Conservation (phyloP, 495 filamentous ascomycete species). For the Penicillium verhagenii region DNA sequence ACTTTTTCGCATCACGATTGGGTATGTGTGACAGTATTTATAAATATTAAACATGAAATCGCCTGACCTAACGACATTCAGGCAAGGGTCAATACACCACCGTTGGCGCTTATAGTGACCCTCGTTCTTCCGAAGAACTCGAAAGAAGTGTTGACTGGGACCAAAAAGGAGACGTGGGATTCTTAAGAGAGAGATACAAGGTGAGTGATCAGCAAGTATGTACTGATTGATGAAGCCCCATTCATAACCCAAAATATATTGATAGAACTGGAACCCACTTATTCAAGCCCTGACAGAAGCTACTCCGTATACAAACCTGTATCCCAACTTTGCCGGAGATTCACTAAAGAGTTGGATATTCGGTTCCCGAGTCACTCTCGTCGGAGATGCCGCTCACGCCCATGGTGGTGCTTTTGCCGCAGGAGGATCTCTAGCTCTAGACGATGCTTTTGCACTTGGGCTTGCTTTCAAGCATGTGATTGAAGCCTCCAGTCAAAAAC, state of each 20-base stretch:
- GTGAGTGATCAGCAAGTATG: constrained; percentile 7
- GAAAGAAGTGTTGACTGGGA: constrained; percentile 43
- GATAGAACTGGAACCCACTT: constrained; percentile 44
- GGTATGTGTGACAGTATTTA: constrained; percentile 23
- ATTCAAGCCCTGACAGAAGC: constrained; percentile 40
- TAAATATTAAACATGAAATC: background rate
- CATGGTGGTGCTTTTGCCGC: constrained; percentile 52
- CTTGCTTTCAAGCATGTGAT: constrained; percentile 27
- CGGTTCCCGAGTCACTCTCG: constrained; percentile 36
- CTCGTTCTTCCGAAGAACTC: constrained; percentile 31
- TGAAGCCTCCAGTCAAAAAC: background rate
- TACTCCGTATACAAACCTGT: constrained; percentile 41
- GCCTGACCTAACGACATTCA: constrained; percentile 11
- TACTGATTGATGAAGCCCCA: background rate
- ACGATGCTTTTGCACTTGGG: constrained; percentile 40
- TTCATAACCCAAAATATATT: background rate
- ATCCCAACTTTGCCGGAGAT: constrained; percentile 44
- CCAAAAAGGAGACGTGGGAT: constrained; percentile 35
- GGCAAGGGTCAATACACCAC: constrained; percentile 44
- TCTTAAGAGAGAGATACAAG: constrained; percentile 37
- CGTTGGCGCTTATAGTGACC: constrained; percentile 46
- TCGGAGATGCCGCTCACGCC: constrained; percentile 50
- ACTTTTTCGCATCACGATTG: constrained; percentile 47
- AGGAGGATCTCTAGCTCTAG: constrained; percentile 51
- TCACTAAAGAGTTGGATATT: constrained; percentile 43